A percentile compares a stretch with the other conserved stretches of the same genome.
phyloP scores from a whole-genome alignment of 179 eudicot species.

The Nepenthes alata region DNA sequence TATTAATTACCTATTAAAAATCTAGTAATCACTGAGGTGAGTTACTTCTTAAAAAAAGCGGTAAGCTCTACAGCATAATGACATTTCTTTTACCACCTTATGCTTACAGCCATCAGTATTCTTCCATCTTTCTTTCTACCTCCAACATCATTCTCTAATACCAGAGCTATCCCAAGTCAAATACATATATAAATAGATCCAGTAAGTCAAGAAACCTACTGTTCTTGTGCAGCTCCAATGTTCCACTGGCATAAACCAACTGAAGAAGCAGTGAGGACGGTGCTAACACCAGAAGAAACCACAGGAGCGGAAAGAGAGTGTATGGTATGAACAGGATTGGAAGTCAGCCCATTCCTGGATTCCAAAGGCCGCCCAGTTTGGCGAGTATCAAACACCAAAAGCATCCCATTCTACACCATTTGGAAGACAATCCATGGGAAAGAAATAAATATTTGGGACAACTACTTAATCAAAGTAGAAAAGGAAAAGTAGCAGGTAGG shows the following conservation, averaged over 20 bases:
- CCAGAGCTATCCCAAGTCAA: no score
- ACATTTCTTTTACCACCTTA: no score
- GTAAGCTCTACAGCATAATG: no score
- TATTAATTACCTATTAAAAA: no score
- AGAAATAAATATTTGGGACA: background rate
- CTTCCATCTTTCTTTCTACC: no score
- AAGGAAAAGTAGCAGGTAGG: background rate
- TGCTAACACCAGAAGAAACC: conserved; percentile 31
- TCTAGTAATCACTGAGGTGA: no score
- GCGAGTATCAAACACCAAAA: conserved; percentile 72
- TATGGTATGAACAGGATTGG: conserved; percentile 60
- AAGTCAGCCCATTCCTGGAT: conserved; percentile 44
- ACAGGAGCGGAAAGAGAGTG: conserved; percentile 34
- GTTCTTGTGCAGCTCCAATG: conserved; percentile 28
- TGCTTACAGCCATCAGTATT: no score
- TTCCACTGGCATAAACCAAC: conserved; percentile 77
- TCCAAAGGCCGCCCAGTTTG: conserved; percentile 61
- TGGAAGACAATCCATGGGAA: background rate
- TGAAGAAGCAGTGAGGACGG: conserved; percentile 70
- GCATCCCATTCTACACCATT: conserved; percentile 67
- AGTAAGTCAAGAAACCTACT: conserved; percentile 15
- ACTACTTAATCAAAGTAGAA: background rate
- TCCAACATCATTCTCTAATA: no score
- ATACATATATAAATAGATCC: background rate
- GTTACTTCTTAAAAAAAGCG: no score